phyloP scores from a whole-genome alignment of 176 grass and related monocot genomes.

The Tillandsia fasciculata region DNA sequence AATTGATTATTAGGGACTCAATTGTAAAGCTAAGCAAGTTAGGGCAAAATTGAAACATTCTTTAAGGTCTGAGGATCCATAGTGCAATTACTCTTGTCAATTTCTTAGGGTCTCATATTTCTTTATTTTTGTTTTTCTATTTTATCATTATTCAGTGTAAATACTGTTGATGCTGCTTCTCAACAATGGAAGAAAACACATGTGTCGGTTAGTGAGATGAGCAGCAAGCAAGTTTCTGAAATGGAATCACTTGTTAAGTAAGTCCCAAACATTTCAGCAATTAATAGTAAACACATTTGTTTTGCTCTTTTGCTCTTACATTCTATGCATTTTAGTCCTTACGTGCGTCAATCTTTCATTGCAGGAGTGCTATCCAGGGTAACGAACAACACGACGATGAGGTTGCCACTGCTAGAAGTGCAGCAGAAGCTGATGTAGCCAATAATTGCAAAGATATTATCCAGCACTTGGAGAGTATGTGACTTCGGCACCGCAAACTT shows the following conservation, averaged over 20 bases:
- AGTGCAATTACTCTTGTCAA: too few species aligned
- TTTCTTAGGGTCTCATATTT: too few species aligned
- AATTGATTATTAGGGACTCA: too few species aligned
- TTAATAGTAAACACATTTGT: constrained; percentile 12
- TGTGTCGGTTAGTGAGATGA: constrained; percentile 49
- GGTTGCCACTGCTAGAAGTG: constrained; percentile 41
- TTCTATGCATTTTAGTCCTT: not conserved
- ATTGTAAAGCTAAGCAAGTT: too few species aligned
- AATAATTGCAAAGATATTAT: constrained; percentile 46
- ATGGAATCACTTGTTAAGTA: constrained; percentile 73
- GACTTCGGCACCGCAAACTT: not conserved
- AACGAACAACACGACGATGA: constrained; percentile 71
- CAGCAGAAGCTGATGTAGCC: constrained; percentile 37
- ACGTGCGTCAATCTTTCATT: constrained; percentile 7
- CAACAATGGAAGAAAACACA: constrained; percentile 75
- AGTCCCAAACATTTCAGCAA: not conserved
- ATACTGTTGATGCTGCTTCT: constrained; percentile 53
- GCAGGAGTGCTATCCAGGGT: constrained; percentile 45
- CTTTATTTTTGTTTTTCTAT: not conserved
- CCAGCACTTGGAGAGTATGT: constrained; percentile 54
- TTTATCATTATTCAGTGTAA: constrained; percentile 30
- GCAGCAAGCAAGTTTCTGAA: constrained; percentile 63
- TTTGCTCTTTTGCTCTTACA: not conserved
- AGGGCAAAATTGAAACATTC: too few species aligned
- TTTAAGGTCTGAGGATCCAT: too few species aligned